Conservation (phyloP, 2,329 filamentous ascomycete genomes). For the Thelonectria blattea region DNA sequence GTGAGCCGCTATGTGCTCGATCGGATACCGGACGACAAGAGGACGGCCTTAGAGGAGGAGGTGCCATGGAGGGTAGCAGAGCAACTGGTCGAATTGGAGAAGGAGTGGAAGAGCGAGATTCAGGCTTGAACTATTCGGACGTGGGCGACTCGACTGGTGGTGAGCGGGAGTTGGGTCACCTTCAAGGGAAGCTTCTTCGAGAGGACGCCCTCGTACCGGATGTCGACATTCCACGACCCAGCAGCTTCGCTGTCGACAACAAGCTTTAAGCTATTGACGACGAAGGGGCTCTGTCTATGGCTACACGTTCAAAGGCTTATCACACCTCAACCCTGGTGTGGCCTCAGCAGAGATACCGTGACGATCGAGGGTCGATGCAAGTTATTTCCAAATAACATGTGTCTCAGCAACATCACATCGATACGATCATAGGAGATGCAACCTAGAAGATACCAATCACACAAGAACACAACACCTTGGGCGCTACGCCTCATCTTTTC, state of each 20-base stretch:
- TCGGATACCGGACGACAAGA: slow-evolving; percentile 64
- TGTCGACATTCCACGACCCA: background rate
- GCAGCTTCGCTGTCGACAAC: background rate
- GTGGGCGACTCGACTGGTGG: background rate
- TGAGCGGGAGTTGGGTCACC: background rate
- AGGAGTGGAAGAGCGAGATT: slow-evolving; percentile 43
- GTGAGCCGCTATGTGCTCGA: slow-evolving; percentile 81
- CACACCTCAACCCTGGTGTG: background rate
- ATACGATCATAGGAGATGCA: background rate
- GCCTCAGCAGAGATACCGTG: background rate
- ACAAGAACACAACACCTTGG: background rate
- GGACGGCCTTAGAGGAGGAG: slow-evolving; percentile 55
- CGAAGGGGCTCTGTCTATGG: background rate
- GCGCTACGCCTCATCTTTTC: background rate
- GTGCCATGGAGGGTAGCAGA: slow-evolving; percentile 59
- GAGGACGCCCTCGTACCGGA: background rate
- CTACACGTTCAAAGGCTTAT: background rate
- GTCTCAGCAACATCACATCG: too few species aligned
- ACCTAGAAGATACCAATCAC: background rate
- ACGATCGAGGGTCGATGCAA: background rate
- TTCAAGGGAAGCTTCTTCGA: background rate
- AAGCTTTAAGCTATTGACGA: background rate
- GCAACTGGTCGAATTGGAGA: slow-evolving; percentile 54
- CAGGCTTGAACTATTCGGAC: slow-evolving; percentile 17
- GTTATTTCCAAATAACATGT: too few species aligned